Evolutionary conservation across 108 stramenopile species (phyloP), one percentile per base, ranked within the genome.

Genomic region (Nitzschia putrida): DNA sequence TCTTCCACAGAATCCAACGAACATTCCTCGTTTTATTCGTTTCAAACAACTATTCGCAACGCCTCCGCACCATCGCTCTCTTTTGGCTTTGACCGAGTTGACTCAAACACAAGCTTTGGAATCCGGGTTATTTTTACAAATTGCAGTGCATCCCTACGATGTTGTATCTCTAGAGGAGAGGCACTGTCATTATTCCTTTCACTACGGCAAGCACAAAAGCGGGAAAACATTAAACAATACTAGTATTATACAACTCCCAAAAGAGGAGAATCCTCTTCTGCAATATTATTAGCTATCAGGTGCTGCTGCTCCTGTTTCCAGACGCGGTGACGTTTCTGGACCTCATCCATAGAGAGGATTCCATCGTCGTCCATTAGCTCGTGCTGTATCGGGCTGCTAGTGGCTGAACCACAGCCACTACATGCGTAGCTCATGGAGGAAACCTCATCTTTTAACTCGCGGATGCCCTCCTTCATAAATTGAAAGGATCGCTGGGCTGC

Each of bases 401-500:
- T 21, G 37, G 18, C 59, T 16, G n/a, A 13, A 5, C 13, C 38
- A 39, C 57, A 13, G 1, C 37, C 57, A 59, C 57, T 59, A 8
- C 57, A 59, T 2, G 57, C 49, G 7, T 14, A 13, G 5, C 14
- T 37, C 16, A 59, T 40, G 2, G 11, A 59, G 1, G 37, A 29
- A 1, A 83, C 34, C 64, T 83, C 83, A 21, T 80, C 76, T 26
- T 52, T 45, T 10, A 85, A 73, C 53, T 88, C 87, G 9, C 61
- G 61, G 8, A 88, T 42, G 21, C 84, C 82, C 43, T 57, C 60
- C 13, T 69, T 68, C 16, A 88, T 69, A 66, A 85, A 88, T 18
- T 76, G 45, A 24, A 83, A 54, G 4, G 72, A 79, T 58, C 75
- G 65, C 38, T 72, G 57, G 16, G 78, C 84, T 0, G 85, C 83